A percentile compares a stretch with the other conserved stretches of the same genome.
phyloP scores from a whole-genome alignment of 1,139 yeast species.

The Geotrichum reessii region DNA sequence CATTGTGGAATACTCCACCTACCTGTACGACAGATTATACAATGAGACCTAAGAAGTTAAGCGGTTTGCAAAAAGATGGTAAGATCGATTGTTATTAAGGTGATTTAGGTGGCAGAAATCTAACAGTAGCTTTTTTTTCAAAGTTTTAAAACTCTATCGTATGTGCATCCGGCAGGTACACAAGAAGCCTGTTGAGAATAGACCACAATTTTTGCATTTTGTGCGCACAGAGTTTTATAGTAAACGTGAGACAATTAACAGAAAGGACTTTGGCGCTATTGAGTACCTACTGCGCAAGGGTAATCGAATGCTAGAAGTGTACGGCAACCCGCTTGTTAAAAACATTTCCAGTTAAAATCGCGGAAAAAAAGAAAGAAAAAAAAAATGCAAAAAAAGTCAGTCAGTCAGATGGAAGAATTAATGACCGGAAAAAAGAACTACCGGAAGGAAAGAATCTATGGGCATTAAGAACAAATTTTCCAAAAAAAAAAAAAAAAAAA shows the following conservation, averaged over 20 bases:
- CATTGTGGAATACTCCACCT: neutral
- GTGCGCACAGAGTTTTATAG: slow-evolving; percentile 55
- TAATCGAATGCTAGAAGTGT: slow-evolving; percentile 63
- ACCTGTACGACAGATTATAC: neutral
- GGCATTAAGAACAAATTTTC: neutral
- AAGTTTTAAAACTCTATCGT: slow-evolving; percentile 37
- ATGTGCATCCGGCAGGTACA: slow-evolving; percentile 35
- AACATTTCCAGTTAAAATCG: slow-evolving; percentile 22
- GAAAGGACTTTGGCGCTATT: slow-evolving; percentile 78
- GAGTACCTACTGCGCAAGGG: slow-evolving; percentile 83
- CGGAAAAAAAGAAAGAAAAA: neutral
- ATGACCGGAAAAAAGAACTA: neutral
- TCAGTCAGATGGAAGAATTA: neutral
- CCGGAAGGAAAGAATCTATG: neutral
- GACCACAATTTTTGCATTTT: slow-evolving; percentile 32
- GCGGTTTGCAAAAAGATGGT: slow-evolving; percentile 20
- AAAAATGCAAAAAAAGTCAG: neutral
- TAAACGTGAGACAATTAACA: slow-evolving; percentile 40
- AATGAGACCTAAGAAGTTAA: slow-evolving; percentile 14
- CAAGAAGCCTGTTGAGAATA: slow-evolving; percentile 34
- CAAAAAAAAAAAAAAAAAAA: neutral
- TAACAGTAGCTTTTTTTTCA: neutral
- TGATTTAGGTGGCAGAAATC: no score
- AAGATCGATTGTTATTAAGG: no score
- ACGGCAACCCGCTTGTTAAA: slow-evolving; percentile 41